These are phyloP conservation scores for Evansstolkia leycettana DNA, from an alignment of 495 filamentous ascomycete species.

Conservation along the genomic window DNA sequence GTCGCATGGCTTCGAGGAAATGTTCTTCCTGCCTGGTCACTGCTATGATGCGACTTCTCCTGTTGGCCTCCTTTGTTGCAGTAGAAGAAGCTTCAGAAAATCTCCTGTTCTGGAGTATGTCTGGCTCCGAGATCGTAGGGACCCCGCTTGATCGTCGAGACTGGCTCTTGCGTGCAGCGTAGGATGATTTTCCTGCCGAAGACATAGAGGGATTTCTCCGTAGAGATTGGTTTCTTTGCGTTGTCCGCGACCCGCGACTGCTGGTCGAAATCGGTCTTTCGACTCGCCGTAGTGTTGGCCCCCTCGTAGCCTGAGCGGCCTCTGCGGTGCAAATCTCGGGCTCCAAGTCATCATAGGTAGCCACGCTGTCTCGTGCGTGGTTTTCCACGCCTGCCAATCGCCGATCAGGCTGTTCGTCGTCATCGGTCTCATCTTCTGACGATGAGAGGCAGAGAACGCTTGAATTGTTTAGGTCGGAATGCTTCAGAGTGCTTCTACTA, in stretches of 20 bases:
- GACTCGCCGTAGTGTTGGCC: conserved; percentile 13
- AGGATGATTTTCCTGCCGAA: conserved; percentile 17
- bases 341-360: conserved; percentile 26
- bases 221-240: conserved; percentile 7
- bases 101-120: conserved; percentile 13
- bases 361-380: conserved; percentile 22
- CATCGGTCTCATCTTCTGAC: conserved; percentile 41
- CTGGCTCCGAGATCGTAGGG: conserved; percentile 22
- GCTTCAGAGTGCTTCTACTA: conserved; percentile 32
- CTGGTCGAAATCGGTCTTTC: conserved; percentile 14
- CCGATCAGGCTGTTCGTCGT: conserved; percentile 10
- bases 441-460: conserved; percentile 47
- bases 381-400: conserved; percentile 3
- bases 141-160: conserved; percentile 24
- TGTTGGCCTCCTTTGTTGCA: conserved; percentile 14
- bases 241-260: conserved; percentile 18
- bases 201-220: conserved; percentile 13
- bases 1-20: conserved; percentile 67
- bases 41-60: conserved; percentile 61
- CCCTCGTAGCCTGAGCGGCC: conserved; percentile 22
- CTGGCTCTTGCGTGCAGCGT: conserved; percentile 10
- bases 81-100: conserved; percentile 8
- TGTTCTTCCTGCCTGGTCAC: conserved; percentile 80
- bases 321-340: conserved; percentile 31
- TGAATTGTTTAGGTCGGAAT: conserved; percentile 33